Base-by-base conservation (phyloP, 1,284 basidiomycete genomes). In the Phellopilus nigrolimitatus region DNA sequence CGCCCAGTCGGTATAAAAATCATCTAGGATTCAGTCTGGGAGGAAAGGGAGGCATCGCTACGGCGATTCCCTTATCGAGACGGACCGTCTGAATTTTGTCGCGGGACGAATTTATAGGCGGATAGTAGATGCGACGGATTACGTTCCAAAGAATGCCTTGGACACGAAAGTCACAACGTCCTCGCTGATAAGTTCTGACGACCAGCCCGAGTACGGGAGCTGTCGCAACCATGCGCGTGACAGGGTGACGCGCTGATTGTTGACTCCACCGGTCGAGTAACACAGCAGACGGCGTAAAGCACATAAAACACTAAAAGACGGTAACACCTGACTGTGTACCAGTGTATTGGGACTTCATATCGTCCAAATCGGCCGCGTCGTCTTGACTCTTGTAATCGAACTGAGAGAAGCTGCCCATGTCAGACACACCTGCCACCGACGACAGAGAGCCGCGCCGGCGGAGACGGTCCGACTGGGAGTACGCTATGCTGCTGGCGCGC, bases 341-440 rank as follows among this genome's bases (percentile, higher is more conserved):
- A 10, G 84, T 73, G 66, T 91, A 91, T 66, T 91, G 88, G 51
- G 81, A 84, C 71, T 88, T 88, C 76, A 90, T 79, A 64, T 91
- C 88, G 63, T 91, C 88, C 61, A 82, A 62, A 62, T 91, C 88
- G 24, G 71, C 76, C 36, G 76, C 75, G 55, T 86, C 88, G 58
- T 90, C 88, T 64, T 89, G 86, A 61, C 86, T 89, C 79, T 91
- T 91, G 71, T 91, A 91, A 64, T 91, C 88, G 59, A 86, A 90
- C 60, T 78, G 78, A 37, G 83, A 85, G 50, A 87, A 63, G 63
- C 85, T 88, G 40, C 85, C 88, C 62, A 86, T 68, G 61, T 90
- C 88, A 43, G 82, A 85, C n/a, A 78, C 72, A 10, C 88, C 87
- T 15, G 88, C 76, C 44, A 88, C 78, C 28, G 83, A 88, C 15